Evolutionary conservation across 176 grass and related monocot genomes (phyloP).

Genomic region (Musa troglodytarum): DNA sequence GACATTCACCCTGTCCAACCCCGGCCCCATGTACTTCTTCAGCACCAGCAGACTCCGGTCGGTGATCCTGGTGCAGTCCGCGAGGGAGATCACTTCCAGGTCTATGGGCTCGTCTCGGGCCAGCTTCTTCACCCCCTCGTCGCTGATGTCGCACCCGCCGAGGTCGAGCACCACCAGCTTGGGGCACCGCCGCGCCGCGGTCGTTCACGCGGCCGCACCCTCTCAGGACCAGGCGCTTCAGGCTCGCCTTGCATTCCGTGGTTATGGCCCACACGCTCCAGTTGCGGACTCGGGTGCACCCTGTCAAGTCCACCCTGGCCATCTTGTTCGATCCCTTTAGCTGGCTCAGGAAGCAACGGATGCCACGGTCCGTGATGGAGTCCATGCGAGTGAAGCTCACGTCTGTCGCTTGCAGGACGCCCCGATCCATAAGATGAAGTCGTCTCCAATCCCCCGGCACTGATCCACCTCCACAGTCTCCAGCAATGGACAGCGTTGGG

Average conservation of each 20-base stretch:
- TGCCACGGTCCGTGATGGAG: not conserved
- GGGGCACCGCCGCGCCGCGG: not conserved
- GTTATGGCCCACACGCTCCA: slow-evolving; percentile 19
- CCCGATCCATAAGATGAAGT: not conserved
- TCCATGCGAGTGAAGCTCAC: not conserved
- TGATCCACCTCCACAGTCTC: not conserved
- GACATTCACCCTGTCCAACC: not conserved
- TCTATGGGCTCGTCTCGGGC: not conserved
- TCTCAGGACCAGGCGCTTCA: slow-evolving; percentile 8
- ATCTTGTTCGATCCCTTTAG: not conserved
- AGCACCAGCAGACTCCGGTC: not conserved
- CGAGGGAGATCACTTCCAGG: not conserved
- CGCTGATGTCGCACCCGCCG: not conserved
- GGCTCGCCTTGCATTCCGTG: slow-evolving; percentile 6
- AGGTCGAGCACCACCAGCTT: not conserved
- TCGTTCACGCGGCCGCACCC: not conserved
- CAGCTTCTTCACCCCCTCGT: slow-evolving; percentile 3
- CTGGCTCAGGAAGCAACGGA: not conserved
- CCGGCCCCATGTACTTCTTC: not conserved
- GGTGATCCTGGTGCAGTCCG: not conserved
- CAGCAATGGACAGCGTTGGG: not conserved
- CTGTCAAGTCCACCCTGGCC: not conserved
- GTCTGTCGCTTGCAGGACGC: not conserved
- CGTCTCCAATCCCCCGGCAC: not conserved
- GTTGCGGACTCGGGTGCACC: not conserved